A percentile compares a stretch with the other conserved stretches of the same genome.
Conservation (phyloP, 768 basidiomycete genomes). For the Suillus discolor region DNA sequence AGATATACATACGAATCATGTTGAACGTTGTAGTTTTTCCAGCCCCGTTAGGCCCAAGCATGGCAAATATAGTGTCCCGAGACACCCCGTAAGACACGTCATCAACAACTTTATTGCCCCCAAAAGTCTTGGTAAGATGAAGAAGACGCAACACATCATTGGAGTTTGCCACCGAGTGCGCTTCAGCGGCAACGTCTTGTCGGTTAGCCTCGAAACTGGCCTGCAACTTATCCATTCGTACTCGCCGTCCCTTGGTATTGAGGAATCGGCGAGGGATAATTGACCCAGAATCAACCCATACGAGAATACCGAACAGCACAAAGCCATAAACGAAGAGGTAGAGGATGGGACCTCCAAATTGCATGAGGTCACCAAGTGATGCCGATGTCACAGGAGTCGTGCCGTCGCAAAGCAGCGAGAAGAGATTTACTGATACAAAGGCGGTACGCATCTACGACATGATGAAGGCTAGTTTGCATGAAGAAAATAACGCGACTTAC, state of each 20-base stretch:
- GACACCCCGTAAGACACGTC: constrained; percentile 72
- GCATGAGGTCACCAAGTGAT: constrained; percentile 54
- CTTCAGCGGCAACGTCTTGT: constrained; percentile 60
- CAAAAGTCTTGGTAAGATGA: constrained; percentile 63
- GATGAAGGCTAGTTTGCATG: neutral
- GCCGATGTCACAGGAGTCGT: constrained; percentile 44
- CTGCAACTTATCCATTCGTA: constrained; percentile 16
- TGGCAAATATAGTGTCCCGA: constrained; percentile 64
- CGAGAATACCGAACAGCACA: constrained; percentile 61
- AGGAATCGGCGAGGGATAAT: constrained; percentile 42
- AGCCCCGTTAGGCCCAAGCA: constrained; percentile 83
- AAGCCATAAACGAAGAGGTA: constrained; percentile 68
- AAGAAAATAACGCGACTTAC: constrained; percentile 41
- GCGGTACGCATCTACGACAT: constrained; percentile 57
- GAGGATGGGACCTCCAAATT: constrained; percentile 74
- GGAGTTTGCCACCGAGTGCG: constrained; percentile 40
- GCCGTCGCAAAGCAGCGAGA: constrained; percentile 71
- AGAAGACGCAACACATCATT: constrained; percentile 55
- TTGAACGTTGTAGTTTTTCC: constrained; percentile 85
- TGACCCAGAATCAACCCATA: constrained; percentile 75
- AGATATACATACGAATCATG: constrained; percentile 61
- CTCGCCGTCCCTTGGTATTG: constrained; percentile 21
- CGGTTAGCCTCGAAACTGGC: constrained; percentile 24
- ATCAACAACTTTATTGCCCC: constrained; percentile 62
- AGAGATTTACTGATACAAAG: constrained; percentile 78